Base-by-base conservation (phyloP, 768 basidiomycete species). In the Trichaptum fuscoviolaceum region DNA sequence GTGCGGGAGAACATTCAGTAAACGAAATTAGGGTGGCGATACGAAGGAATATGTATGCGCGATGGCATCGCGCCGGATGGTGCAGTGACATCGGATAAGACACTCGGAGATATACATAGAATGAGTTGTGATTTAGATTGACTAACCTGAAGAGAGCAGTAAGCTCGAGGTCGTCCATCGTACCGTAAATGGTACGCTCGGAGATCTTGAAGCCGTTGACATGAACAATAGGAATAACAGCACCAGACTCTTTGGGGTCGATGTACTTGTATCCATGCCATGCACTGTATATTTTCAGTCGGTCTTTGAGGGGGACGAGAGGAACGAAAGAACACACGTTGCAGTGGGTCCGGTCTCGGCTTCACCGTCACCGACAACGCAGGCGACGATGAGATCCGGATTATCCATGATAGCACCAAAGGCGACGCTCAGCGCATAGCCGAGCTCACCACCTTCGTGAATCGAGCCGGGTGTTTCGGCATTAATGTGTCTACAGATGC, bases 371-470 rank as follows among this genome's bases (percentile, higher is more conserved):
- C 94, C 94, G n/a, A 96, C 79, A 35, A 96, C 82, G 67, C 90
- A 92, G 62, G 88, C 83, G 23, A 90, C 86, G 70, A 96, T 84
- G 20, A 94, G 86, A 72, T 95, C 83, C 8, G 93, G 94, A 69
- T 92, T 89, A 75, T 97, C 95, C 91, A 96, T 94, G 70, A 92
- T 87, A 26, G 91, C 88, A 36, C 95, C 95, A 72, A 92, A 96
- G 0, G 92, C 83, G 9, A 93, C 93, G 57, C 88, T 84, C 42
- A 95, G 85, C 3, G 93, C 93, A 70, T 96, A 96, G 8, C 95
- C 94, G 17, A 96, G 84, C 75, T 96, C 95, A 30, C 89, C 90
- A 64, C 95, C 95, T 77, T 97, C 95, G 71, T 97, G 95, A 68
- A 97, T 96, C 2, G 86, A 83, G 6, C 95, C 95, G 23, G 94